Evolutionary conservation across 495 filamentous ascomycete genomes (phyloP).

Genomic region (Penicillium crystallinum): DNA sequence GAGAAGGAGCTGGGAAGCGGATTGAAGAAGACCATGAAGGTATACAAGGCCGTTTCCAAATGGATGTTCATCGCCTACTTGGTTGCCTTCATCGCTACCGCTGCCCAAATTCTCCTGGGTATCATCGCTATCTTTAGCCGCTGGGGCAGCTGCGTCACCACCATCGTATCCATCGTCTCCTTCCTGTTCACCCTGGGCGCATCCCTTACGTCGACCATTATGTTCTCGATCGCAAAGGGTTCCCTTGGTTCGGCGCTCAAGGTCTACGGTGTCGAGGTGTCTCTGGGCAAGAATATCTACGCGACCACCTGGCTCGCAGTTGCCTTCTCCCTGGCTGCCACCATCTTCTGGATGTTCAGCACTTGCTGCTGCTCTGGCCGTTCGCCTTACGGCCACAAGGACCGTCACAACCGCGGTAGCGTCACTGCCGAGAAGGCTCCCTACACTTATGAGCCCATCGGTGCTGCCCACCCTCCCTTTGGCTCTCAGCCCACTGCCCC

Average conservation of each 20-base stretch:
- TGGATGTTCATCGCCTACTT: slow-evolving; percentile 75
- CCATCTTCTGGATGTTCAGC: slow-evolving; percentile 85
- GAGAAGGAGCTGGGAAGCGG: slow-evolving; percentile 57
- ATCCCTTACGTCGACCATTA: slow-evolving; percentile 52
- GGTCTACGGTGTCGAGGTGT: slow-evolving; percentile 59
- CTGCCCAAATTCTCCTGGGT: slow-evolving; percentile 64
- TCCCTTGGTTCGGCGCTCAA: slow-evolving; percentile 57
- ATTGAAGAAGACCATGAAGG: slow-evolving; percentile 58
- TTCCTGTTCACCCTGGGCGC: slow-evolving; percentile 55
- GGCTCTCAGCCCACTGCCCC: slow-evolving; percentile 6
- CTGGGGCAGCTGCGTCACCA: slow-evolving; percentile 70
- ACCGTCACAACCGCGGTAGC: slow-evolving; percentile 17
- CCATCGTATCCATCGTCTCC: slow-evolving; percentile 59
- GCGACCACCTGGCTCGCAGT: slow-evolving; percentile 72
- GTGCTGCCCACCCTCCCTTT: slow-evolving; percentile 22
- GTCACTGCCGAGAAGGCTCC: slow-evolving; percentile 46
- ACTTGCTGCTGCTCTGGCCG: slow-evolving; percentile 83
- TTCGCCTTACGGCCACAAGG: slow-evolving; percentile 41
- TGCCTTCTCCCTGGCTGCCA: slow-evolving; percentile 64
- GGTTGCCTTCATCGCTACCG: slow-evolving; percentile 64
- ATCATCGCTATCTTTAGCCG: slow-evolving; percentile 63
- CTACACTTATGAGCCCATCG: slow-evolving; percentile 48
- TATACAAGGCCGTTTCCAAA: slow-evolving; percentile 66
- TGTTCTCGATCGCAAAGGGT: slow-evolving; percentile 56
- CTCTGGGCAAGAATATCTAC: slow-evolving; percentile 63